Evolutionary conservation across 2,329 filamentous ascomycete genomes (phyloP).

Genomic region (Aspergillus jensenii): DNA sequence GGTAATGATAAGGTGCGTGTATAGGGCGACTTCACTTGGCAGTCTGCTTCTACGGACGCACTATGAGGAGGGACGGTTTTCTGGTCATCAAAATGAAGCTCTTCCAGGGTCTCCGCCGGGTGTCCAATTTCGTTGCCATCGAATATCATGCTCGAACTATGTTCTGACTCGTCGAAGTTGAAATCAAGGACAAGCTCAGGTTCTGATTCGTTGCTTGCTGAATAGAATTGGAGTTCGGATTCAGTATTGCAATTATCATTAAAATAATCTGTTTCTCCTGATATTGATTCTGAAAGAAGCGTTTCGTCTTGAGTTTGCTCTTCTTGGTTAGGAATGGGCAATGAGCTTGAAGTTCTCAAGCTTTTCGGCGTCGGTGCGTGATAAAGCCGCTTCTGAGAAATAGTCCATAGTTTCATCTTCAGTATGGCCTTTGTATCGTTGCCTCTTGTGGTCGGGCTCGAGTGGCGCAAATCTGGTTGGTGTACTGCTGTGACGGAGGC

Average conservation of each 20-base stretch:
- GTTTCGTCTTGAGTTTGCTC: neutral
- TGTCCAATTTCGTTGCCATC: neutral
- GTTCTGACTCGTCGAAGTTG: neutral
- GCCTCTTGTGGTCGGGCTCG: neutral
- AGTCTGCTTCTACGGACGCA: neutral
- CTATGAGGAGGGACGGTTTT: neutral
- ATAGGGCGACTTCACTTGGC: neutral
- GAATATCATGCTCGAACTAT: conserved; percentile 5
- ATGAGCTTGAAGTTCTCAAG: neutral
- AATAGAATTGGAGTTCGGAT: conserved; percentile 2
- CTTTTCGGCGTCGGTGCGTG: conserved; percentile 15
- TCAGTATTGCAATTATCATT: neutral
- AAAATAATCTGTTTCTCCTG: neutral
- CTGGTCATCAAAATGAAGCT: neutral
- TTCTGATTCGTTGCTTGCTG: neutral
- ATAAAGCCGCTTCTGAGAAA: conserved; percentile 29
- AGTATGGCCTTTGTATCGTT: conserved; percentile 20
- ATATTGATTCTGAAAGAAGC: neutral
- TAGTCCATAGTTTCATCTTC: conserved; percentile 33
- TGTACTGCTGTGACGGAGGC: conserved; percentile 5
- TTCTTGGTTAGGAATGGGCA: neutral
- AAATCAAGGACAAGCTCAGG: neutral
- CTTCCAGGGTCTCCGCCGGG: neutral
- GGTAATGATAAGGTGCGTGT: neutral
- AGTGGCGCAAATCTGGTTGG: neutral